Conservation (phyloP, 2,329 filamentous ascomycete genomes). For the Chaetomiaceae sp. region DNA sequence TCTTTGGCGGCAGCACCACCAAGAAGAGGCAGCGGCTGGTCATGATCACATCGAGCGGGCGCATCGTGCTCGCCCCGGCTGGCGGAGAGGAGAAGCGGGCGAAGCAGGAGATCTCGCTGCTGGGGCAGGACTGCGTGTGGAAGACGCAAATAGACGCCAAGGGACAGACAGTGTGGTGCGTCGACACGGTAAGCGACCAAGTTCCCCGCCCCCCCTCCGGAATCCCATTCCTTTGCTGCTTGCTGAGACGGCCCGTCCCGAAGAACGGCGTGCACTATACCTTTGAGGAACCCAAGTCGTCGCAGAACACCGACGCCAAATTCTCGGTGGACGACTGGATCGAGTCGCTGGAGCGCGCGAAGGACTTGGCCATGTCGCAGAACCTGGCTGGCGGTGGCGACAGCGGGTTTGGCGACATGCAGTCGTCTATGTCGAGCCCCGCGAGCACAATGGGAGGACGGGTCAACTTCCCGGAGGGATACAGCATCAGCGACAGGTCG, state of each 20-base stretch:
- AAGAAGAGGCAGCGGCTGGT: slow-evolving; percentile 93
- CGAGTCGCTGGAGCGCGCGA: slow-evolving; percentile 77
- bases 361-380: slow-evolving; percentile 74
- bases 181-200: slow-evolving; percentile 74
- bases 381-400: slow-evolving; percentile 59
- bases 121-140: slow-evolving; percentile 70
- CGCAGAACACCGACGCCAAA: slow-evolving; percentile 54
- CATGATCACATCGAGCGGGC: slow-evolving; percentile 87
- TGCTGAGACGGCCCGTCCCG: background rate
- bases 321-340: slow-evolving; percentile 85
- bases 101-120: slow-evolving; percentile 84
- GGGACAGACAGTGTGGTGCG: slow-evolving; percentile 78
- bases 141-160: slow-evolving; percentile 78
- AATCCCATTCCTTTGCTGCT: background rate
- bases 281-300: slow-evolving; percentile 86
- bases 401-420: slow-evolving; percentile 60
- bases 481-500: slow-evolving; percentile 45
- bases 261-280: slow-evolving; percentile 84
- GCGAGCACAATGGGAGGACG: slow-evolving; percentile 63
- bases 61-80: slow-evolving; percentile 82
- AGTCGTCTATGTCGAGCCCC: slow-evolving; percentile 68
- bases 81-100: slow-evolving; percentile 94
- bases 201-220: slow-evolving; percentile 3
- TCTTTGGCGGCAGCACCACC: slow-evolving; percentile 83
- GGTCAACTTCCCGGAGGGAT: slow-evolving; percentile 44